Base-by-base conservation (phyloP, 805 yeast genomes). In the Starmera quercuum region DNA sequence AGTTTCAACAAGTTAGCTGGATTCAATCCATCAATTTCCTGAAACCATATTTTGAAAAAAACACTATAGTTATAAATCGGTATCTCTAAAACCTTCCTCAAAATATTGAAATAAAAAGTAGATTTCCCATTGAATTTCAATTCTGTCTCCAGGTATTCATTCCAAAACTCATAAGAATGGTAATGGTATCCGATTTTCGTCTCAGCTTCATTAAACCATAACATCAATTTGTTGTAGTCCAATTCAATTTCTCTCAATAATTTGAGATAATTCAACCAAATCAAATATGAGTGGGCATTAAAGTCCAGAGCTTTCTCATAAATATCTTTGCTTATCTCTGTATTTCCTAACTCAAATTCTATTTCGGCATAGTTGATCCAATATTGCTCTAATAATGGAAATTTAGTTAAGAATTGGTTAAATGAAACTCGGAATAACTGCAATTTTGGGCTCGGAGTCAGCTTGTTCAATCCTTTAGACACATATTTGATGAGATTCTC, bases 321-420 rank as follows among this genome's bases (percentile, higher is more conserved):
- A 2, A 73, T 50, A 2, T 36, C 39, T 2, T 51, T 50, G 2
- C 74, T 64, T 3, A 39, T 36, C 0, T 53, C 54, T 1, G 72
- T 60, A 31, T 61, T 46, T 1, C 75, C 76, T 20, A 72, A 47
- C 21, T 52, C 55, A 41, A 63, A 69, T 41, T 66, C 68, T 63
- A 67, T 57, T 4, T 53, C 46, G 0, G 81, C 79, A 47, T 58
- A 74, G 25, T 66, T 59, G n/a, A 72, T 54, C 83, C 83, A 78
- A 44, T 73, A 73, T 29, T 69, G 71, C 40, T 68, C 73, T 20
- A 68, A 51, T 5, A 57, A 49, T 0, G 84, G 83, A 43, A 54
- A 76, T 30, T 63, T 60, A 1, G 51, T 49, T 12, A 77, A 55
- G 11, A 75, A 47, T 26, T 66, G 60, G 29, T 59, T 59, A 41